Base-by-base conservation (phyloP, 1,284 basidiomycete species). In the Boletellus deceptivus region DNA sequence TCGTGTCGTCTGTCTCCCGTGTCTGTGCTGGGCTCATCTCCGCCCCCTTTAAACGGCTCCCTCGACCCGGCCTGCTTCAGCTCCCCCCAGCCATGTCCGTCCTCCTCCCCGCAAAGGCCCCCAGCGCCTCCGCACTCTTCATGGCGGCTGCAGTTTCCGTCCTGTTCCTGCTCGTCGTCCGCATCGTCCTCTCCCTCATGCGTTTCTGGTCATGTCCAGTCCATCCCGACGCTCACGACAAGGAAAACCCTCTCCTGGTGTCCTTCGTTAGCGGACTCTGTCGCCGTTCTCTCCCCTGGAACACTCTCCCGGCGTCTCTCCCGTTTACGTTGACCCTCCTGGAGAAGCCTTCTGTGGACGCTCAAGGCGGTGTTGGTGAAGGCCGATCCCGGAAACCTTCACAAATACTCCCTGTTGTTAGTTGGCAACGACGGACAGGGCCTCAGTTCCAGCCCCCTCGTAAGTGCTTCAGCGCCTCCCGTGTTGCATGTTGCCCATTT, bases 361-460 rank as follows among this genome's bases (percentile, higher is more conserved):
- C 39, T 13, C 55, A 49, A 9, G 47, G 40, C 24, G 39, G 44
- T 16, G 40, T 54, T 27, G 41, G 49, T 8, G 40, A 48, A 6
- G 34, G 44, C 1, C 46, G 54, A 3, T 46, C 45, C 4, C 52
- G 16, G 33, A 61, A 61, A 35, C 53, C 47, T 13, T 10, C 45
- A 14, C 59, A 56, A 17, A 35, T 27, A 3, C 43, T 66, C 6
- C 55, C 56, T 14, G 34, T 67, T 3, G 29, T 48, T 7, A 63
- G 50, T 29, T 66, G 64, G 64, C 52, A 42, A 5, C 46, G 40
- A 17, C 62, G 65, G n/a, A 39, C 52, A 33, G 56, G 53, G 13
- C 62, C 68, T n/a, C 62, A 44, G 37, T 67, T 67, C 35, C 66
- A 67, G 34, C 62, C 67, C 0, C 68, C 66, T 37, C 67, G 64